A percentile compares a stretch with the other conserved stretches of the same genome.
These are phyloP conservation scores for Helianthus tuberosus DNA, from an alignment of 129 eudicot genomes.

Conservation along the genomic window DNA sequence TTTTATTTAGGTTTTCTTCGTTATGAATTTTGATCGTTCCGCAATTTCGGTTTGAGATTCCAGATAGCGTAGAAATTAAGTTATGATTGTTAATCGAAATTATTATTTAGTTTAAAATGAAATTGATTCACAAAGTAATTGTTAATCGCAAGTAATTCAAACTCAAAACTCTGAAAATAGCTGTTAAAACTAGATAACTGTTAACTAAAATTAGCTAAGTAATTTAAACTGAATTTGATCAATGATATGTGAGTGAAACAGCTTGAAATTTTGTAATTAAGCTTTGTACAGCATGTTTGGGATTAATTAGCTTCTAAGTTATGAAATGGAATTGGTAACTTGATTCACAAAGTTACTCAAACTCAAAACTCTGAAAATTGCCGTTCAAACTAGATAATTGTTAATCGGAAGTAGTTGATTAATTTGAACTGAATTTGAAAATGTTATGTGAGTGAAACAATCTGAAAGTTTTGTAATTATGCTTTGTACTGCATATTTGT, in stretches of 20 bases:
- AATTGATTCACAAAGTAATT: background rate
- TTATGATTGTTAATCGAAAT: background rate
- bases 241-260: background rate
- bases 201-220: too few relatives aligned
- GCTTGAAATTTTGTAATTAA: background rate
- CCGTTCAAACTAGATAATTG: background rate
- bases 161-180: background rate
- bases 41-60: too few relatives aligned
- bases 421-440: background rate
- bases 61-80: background rate
- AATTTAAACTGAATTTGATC: background rate
- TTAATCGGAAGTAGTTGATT: background rate
- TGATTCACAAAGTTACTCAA: background rate
- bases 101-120: background rate
- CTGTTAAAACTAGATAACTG: background rate
- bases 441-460: conserved; percentile 1
- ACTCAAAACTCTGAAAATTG: background rate
- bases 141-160: background rate
- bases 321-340: background rate
- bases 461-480: background rate
- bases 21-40: too few relatives aligned
- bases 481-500: background rate
- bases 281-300: background rate
- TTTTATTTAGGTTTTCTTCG: background rate
- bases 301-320: too few relatives aligned